These are phyloP conservation scores for Chaetothyriales sp. DNA, from an alignment of 2,329 filamentous ascomycete genomes.

Conservation along the genomic window DNA sequence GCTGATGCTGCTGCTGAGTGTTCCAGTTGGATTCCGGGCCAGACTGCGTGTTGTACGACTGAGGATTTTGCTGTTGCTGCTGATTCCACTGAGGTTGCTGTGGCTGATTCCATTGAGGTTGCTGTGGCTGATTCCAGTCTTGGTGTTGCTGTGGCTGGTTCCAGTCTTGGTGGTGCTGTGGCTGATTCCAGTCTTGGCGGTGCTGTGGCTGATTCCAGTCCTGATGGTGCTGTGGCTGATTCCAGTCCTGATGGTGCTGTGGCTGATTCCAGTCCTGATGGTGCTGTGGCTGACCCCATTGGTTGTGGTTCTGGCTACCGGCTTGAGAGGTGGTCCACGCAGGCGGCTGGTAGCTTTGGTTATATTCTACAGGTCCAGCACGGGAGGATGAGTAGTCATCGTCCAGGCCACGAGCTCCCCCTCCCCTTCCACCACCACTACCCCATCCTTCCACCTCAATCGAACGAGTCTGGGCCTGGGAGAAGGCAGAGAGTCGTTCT, in stretches of 20 bases:
- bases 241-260: constrained; percentile 5
- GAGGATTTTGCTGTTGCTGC: constrained; percentile 1
- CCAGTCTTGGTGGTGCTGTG: constrained; percentile 1
- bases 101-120: constrained; percentile 2
- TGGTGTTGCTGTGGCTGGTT: constrained; percentile 5
- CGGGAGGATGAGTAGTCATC: constrained; percentile 23
- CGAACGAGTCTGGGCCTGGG: constrained; percentile 50
- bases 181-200: constrained; percentile 1
- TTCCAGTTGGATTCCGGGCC: not conserved
- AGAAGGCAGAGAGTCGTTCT: constrained; percentile 45
- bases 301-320: not conserved
- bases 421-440: no score
- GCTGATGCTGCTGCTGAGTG: constrained; percentile 5
- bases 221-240: constrained; percentile 8
- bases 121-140: constrained; percentile 12
- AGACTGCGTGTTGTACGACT: not conserved
- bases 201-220: constrained; percentile 4
- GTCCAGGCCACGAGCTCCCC: constrained; percentile 12
- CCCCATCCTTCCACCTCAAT: constrained; percentile 33
- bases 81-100: constrained; percentile 3
- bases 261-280: constrained; percentile 9
- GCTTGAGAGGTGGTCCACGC: not conserved
- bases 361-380: constrained; percentile 6
- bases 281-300: constrained; percentile 5
- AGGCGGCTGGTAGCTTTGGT: constrained; percentile 10